Base-by-base conservation (phyloP, 768 basidiomycete species). In the Macrocybe gigantea region DNA sequence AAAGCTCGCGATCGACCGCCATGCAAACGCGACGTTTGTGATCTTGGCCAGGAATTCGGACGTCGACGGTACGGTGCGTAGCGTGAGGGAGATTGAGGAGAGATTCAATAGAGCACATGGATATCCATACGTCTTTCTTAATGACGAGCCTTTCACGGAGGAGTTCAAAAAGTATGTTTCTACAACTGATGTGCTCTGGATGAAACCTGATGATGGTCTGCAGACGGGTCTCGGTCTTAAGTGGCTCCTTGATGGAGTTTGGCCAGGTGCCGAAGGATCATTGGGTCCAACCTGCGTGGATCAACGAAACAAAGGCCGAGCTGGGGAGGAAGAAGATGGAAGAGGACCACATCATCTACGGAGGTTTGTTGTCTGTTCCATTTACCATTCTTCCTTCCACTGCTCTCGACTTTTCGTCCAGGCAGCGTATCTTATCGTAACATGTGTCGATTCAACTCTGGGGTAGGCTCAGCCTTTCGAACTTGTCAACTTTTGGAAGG, bases 61-160 rank as follows among this genome's bases (percentile, higher is more conserved):
- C 50, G 54, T 84, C 6, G 53, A 73, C n/a, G 73, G 75, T 12
- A 77, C 83, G 38, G 64, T 86, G 45, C 65, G 67, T 35, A 85
- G 83, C 53, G 81, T 93, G 54, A 77, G 77, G 52, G 78, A 86
- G 62, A 66, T 92, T 52, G 93, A 95, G 66, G 79, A 86, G 52
- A 68, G 82, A 36, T 93, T 93, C 70, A 97, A 97, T 65, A 68
- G 72, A 38, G 77, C 74, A 51, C 87, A 79, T 55, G 73, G 77
- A 14, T 95, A 96, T 58, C 89, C 91, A 4, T 96, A 88, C 64
- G 83, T 92, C 22, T 87, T 96, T 66, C 70, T 97, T 50, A 95
- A 95, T 61, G 93, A 96, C 42, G 78, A 79, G 52, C 78, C 80
- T 0, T 95, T 95, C 64, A 70, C 76, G 10, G 80, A 84, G 1